Base-by-base conservation (phyloP, 352 stramenopile genomes). In the Phytophthora ohioensis region DNA sequence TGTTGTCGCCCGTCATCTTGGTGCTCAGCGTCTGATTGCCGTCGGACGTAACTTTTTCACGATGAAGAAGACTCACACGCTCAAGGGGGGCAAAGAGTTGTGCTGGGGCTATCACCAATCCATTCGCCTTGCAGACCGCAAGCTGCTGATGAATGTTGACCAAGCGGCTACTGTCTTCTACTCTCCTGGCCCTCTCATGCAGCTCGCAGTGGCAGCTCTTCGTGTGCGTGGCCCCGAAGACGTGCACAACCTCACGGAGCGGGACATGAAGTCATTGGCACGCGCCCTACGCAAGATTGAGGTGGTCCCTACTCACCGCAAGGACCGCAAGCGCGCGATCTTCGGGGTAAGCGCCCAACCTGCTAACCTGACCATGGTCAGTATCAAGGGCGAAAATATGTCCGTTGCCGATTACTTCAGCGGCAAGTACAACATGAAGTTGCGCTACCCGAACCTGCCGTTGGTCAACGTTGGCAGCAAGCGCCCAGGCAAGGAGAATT, bases 61-160 rank as follows among this genome's bases (percentile, higher is more conserved):
- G 0, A 84, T 89, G 75, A 84, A 84, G 64, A 86, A 87, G 31
- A 88, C 79, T 2, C 69, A 88, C 45, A 46, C 77, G 15, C 55
- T 93, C 0, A 81, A 82, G 9, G 84, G 82, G 15, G 85, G 85
- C 47, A 88, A 88, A 11, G 84, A 92, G 35, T 55, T 91, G 0
- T 89, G 79, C 52, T 92, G 80, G 79, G 85, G 85, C 0, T 93
- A 92, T 43, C 82, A 91, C 39, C 85, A 93, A 70, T 77, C 73
- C 0, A 83, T 93, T 41, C 82, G 78, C 9, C 61, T 87, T 1
- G 78, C 69, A 2, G 79, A 92, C 34, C 41, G 67, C 12, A 85
- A 86, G 61, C 46, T 93, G 13, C 46, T 88, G 32, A 76, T 93
- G 54, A 93, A 93, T 51, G 76, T 93, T 4, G 84, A 93, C 45